Evolutionary conservation across 352 stramenopile species (phyloP).

Genomic region (Pythium coloratum): DNA sequence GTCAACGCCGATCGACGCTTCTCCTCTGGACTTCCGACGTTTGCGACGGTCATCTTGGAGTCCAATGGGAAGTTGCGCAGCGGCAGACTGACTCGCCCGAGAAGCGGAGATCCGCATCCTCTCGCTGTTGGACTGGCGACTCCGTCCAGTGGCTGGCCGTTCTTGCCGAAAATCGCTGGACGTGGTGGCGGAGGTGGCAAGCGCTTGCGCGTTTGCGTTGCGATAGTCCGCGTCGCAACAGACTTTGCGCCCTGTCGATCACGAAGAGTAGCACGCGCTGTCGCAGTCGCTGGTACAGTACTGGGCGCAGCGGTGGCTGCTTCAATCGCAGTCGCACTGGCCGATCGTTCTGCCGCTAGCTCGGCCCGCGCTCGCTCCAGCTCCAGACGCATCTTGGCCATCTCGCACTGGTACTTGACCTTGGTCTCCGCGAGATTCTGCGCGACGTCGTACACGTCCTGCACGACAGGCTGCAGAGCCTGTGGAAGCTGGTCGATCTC

Average conservation of each 20-base stretch:
- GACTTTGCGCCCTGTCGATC: not conserved
- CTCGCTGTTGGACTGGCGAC: not conserved
- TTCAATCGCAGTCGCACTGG: not conserved
- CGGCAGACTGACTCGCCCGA: not conserved
- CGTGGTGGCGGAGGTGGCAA: not conserved
- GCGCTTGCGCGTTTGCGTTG: not conserved
- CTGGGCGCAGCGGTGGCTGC: not conserved
- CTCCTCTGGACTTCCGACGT: not conserved
- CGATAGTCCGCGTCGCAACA: not conserved
- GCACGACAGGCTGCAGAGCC: conserved; percentile 3
- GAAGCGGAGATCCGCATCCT: not conserved
- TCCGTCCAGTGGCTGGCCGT: not conserved
- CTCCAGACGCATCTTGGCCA: not conserved
- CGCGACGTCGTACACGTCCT: conserved; percentile 22
- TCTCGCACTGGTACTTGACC: conserved; percentile 15
- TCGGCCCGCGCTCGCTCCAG: conserved; percentile 4
- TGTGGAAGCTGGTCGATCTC: conserved; percentile 6
- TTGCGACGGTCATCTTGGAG: not conserved
- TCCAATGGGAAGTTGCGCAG: not conserved
- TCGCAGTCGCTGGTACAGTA: not conserved
- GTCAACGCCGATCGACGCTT: not conserved
- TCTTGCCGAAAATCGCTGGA: not conserved
- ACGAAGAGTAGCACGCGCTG: too few relatives aligned
- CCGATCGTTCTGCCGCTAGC: not conserved
- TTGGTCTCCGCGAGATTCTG: conserved; percentile 14